Base-by-base conservation (phyloP, 148 eudicot species). In the Pharnaceum exiguum region DNA sequence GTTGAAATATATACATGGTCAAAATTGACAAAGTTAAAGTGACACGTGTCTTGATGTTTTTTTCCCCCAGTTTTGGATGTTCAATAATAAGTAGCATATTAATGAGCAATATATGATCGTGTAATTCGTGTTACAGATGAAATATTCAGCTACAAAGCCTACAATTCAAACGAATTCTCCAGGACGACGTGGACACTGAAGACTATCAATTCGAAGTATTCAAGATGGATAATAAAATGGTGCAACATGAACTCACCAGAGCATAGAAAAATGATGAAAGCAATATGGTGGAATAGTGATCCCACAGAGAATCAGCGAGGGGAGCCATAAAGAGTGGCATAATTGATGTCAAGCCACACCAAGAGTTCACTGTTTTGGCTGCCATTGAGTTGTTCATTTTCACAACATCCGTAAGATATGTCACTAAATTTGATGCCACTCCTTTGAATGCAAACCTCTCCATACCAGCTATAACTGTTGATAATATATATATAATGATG, bases 401-500 rank as follows among this genome's bases (percentile, higher is more conserved):
- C 56, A 83, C 49, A 0, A 81, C 82, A 53, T 87, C 94, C 0
- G 90, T 85, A 0, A 91, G 67, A 62, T 91, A 91, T 16, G 81
- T 88, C 45, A 91, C 96, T 60, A 91, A 43, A 62, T 93, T 93
- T n/a, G 98, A 88, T 9, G 95, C 95, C 80, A 93, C 96, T 62
- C 98, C 98, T 83, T 93, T 91, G 82, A 83, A 91, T 30, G 96
- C 96, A 72, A 87, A 85, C 60, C 98, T 72, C 80, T 91, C 98
- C 84, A 91, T 81, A 0, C 98, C 98, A 36, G 94, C 79, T 15
- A 91, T 78, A 59, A 74, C 97, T 87, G 57, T 18, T 47, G 27
- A 16, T 30, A 25, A 25, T 7, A n/a, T n/a, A n/a, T n/a, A n/a
- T n/a, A n/a, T n/a, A n/a, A n/a, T n/a, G n/a, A n/a, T n/a, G n/a